A percentile compares a stretch with the other conserved stretches of the same genome.
phyloP scores from a whole-genome alignment of 192 early-diverging fungal species.

The Bifiguratus adelaidae region DNA sequence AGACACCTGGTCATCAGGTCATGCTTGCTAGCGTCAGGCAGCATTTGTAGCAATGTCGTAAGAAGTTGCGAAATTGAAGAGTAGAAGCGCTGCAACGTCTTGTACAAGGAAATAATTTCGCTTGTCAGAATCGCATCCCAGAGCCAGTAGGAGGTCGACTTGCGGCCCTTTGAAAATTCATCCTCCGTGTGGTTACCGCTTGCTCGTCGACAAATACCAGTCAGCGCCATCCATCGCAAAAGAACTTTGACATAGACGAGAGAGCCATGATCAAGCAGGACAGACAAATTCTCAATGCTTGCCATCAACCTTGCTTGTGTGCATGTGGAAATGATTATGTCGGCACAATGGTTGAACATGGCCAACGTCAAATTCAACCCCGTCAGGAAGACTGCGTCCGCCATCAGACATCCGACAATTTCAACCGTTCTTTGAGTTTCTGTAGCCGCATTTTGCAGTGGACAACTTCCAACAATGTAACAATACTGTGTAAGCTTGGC shows the following conservation, averaged over 20 bases:
- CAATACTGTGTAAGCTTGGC: conserved; percentile 1
- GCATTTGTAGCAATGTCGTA: background rate
- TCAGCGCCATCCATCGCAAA: conserved; percentile 36
- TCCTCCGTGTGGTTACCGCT: background rate
- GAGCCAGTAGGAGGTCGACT: too few relatives aligned
- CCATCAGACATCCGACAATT: background rate
- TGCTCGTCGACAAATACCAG: conserved; percentile 4
- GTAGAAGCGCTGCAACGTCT: conserved; percentile 7
- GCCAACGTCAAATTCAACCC: conserved; percentile 12
- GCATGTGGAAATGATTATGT: background rate
- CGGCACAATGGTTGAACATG: conserved; percentile 1
- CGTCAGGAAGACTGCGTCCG: conserved; percentile 4
- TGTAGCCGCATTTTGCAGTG: background rate
- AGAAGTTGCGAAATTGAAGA: conserved; percentile 7
- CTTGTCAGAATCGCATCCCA: too few relatives aligned
- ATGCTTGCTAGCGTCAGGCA: conserved; percentile 7
- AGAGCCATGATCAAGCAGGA: conserved; percentile 13
- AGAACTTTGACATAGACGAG: conserved; percentile 35
- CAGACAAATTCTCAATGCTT: background rate
- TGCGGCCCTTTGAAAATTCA: background rate
- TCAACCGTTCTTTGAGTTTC: background rate
- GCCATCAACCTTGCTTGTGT: background rate
- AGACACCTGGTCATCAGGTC: conserved; percentile 8
- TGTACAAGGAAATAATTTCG: background rate
- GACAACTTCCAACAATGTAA: background rate